Evolutionary conservation across 1,284 basidiomycete species (phyloP).

Genomic region (Wolfiporia cocos): DNA sequence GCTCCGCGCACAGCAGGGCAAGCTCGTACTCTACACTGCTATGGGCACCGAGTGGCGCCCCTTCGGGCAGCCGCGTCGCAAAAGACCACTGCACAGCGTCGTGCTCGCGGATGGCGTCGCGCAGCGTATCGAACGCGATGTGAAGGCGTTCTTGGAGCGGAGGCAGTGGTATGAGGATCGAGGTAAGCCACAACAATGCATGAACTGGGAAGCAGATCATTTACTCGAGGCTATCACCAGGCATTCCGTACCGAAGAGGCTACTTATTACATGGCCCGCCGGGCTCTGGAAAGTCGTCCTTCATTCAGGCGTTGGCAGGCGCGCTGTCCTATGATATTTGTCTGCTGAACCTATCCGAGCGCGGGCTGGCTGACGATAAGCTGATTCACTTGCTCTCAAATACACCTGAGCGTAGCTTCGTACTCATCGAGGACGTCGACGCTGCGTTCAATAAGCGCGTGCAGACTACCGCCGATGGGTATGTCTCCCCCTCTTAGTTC

Average conservation of each 20-base stretch:
- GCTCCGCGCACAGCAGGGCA: conserved; percentile 84
- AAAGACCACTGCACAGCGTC: conserved; percentile 88
- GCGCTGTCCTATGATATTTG: conserved; percentile 94
- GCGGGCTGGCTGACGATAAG: conserved; percentile 96
- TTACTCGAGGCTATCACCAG: conserved; percentile 34
- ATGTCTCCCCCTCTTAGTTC: conserved; percentile 17
- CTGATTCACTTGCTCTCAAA: conserved; percentile 92
- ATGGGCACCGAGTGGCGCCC: conserved; percentile 97
- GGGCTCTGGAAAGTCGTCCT: conserved; percentile 97
- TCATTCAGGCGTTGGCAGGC: conserved; percentile 96
- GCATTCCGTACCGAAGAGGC: conserved; percentile 95
- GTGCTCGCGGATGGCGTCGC: conserved; percentile 79
- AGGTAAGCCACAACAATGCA: conserved; percentile 46
- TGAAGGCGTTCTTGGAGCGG: conserved; percentile 78
- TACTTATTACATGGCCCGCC: conserved; percentile 96
- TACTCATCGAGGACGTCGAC: conserved; percentile 96
- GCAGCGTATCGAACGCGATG: conserved; percentile 76
- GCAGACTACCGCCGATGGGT: conserved; percentile 88
- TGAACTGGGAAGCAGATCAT: too few relatives aligned
- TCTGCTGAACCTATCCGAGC: conserved; percentile 92
- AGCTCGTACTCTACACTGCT: conserved; percentile 93
- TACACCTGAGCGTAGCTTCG: conserved; percentile 87
- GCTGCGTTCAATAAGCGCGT: conserved; percentile 95
- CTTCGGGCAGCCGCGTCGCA: conserved; percentile 89
- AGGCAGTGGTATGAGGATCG: conserved; percentile 95